Base-by-base conservation (phyloP, 306 rosid genomes). In the Hylodesmum podocarpum region DNA sequence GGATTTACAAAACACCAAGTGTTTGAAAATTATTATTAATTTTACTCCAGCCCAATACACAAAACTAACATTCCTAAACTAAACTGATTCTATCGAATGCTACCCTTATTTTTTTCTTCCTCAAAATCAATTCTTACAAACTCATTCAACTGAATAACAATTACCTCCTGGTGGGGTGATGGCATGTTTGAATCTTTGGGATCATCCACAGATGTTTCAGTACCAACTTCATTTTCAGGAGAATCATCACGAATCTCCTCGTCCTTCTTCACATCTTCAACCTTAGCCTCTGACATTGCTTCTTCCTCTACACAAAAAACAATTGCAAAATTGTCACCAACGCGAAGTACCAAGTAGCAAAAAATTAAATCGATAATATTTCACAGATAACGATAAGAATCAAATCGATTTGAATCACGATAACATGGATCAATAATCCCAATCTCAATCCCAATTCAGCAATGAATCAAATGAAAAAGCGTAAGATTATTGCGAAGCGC, bases 121-220 rank as follows among this genome's bases (percentile, higher is more conserved):
- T 13, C 24, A 14, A 53, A 29, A 50, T 21, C 28, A 47, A 51
- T 50, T 34, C 28, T 14, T 4, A 34, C 49, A 43, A 62, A 61
- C 33, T 13, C 24, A 62, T 46, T 62, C 8, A 11, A 44, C n/a
- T 24, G 58, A 44, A 72, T 12, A 40, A 22, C 24, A 68, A 37
- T 78, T 47, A 81, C 99, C 98, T 96, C 94, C 81, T 91, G 80
- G 27, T 87, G 83, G 15, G 89, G 68, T 5, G 97, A 89, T 73
- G 97, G 97, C 92, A 92, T 87, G 72, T 72, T 81, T 18, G 84
- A 80, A 61, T 57, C 81, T 47, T 82, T 87, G 24, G 24, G 80
- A 76, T 83, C 85, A 55, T 78, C 89, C 80, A n/a, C 84, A 3
- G 88, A 66, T 68, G 54, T 78, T 37, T 72, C 92, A 76, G 69